Evolutionary conservation across 2,329 filamentous ascomycete species (phyloP), one percentile per base, ranked within the genome.

Genomic region (Grosmannia clavigera): DNA sequence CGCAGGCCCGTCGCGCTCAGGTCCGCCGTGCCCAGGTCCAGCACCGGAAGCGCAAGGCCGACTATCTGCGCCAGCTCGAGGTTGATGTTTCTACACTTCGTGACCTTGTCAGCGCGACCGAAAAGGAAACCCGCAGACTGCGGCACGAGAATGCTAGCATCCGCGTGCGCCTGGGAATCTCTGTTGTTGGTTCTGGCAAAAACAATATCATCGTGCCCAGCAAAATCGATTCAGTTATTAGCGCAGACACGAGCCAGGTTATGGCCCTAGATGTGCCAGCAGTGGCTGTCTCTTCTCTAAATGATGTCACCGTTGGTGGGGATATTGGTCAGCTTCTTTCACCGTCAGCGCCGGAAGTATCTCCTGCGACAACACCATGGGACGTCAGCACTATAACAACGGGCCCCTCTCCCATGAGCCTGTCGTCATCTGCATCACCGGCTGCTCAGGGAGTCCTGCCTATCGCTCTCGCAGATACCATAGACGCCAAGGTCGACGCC

Each of bases 41-140:
- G 66, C 80, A 82, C 65, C 78, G 80, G 19, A 76, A 79, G 67
- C 77, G 80, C 66, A 82, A 81, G 66, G 78, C 76, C 57, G 76
- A 81, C 67, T 80, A 82, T 66, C 73, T 78, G 63, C 76, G 75
- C 65, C 72, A 81, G 69, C 75, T 82, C 35, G 80, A 82, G 70
- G 70, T 75, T 62, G 78, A 82, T 64, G 69, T 79, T 22, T 71
- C 73, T 16, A 71, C 72, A 63, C 72, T 80, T 60, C 75, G 79
- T 14, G 75, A 78, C 57, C 68, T 76, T 64, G 77, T 82, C 61
- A 70, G 74, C 48, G 68, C 68, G 19, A 69, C 72, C 0, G 73
- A 78, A 65, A 66, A 67, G 16, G 76, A 80, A 52, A 67, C 71
- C 1, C 64, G 66, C 3, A 63, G 61, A 5, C 68, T 81, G 12